Conservation (phyloP, 2,329 filamentous ascomycete genomes). For the Dryadomyces quercivorus region DNA sequence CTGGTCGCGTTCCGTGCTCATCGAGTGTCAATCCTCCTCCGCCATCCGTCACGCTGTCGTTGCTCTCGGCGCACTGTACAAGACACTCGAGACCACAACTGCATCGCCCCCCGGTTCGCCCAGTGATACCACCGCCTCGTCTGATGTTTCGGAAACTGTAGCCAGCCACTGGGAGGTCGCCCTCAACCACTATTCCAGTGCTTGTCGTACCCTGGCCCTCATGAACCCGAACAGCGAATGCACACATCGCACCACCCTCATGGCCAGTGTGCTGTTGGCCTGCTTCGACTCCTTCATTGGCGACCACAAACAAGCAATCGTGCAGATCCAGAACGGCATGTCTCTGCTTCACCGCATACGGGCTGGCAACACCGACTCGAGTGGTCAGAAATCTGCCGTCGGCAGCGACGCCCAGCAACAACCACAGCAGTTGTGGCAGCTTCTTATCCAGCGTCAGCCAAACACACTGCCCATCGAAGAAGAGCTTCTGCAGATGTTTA, state of each 20-base stretch:
- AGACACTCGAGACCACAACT: constrained; percentile 47
- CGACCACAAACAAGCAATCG: constrained; percentile 48
- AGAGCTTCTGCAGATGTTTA: constrained; percentile 52
- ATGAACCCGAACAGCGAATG: constrained; percentile 28
- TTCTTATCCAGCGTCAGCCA: neutral
- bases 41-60: constrained; percentile 54
- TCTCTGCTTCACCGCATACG: constrained; percentile 40
- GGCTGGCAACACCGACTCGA: constrained; percentile 27
- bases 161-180: constrained; percentile 47
- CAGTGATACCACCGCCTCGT: constrained; percentile 12
- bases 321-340: constrained; percentile 48
- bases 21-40: constrained; percentile 49
- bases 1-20: constrained; percentile 50
- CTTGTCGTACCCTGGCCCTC: constrained; percentile 36
- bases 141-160: neutral
- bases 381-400: neutral
- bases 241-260: constrained; percentile 37
- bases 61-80: constrained; percentile 54
- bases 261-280: constrained; percentile 52
- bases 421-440: neutral
- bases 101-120: constrained; percentile 38
- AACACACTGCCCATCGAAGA: constrained; percentile 27
- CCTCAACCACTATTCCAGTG: constrained; percentile 45
- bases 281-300: constrained; percentile 58
- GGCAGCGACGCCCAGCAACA: neutral